Conservation (phyloP, 2,329 filamentous ascomycete species). For the Thyridium curvatum region DNA sequence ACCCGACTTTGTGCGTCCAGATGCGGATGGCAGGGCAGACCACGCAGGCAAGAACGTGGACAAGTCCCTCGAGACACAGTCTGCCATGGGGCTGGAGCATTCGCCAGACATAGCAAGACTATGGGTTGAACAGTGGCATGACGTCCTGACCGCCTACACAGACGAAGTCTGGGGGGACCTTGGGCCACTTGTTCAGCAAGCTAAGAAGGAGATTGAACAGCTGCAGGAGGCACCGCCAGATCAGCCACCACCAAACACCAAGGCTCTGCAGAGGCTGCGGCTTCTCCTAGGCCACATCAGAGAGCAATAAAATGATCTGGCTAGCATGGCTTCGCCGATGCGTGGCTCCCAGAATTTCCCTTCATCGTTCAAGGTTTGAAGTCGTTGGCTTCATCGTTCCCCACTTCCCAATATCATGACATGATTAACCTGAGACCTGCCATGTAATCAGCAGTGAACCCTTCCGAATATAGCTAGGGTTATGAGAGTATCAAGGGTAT, state of each 20-base stretch:
- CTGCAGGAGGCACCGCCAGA: constrained; percentile 19
- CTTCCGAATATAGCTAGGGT: too few relatives aligned
- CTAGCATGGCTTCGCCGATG: too few relatives aligned
- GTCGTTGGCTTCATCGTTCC: too few relatives aligned
- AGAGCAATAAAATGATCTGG: too few relatives aligned
- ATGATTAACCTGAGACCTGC: too few relatives aligned
- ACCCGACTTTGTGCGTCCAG: constrained; percentile 31
- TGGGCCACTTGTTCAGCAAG: constrained; percentile 47
- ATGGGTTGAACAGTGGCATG: constrained; percentile 51
- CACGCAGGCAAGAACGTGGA: constrained; percentile 2
- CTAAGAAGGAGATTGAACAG: constrained; percentile 46
- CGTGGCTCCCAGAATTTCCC: too few relatives aligned
- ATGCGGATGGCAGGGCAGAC: constrained; percentile 7
- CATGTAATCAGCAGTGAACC: too few relatives aligned
- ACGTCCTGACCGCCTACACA: constrained; percentile 49
- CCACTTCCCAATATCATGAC: too few relatives aligned
- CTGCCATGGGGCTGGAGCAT: constrained; percentile 32
- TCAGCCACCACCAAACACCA: constrained; percentile 17
- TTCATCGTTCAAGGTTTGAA: too few relatives aligned
- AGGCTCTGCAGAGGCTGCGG: constrained; percentile 29
- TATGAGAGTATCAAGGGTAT: too few relatives aligned
- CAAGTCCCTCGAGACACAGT: constrained; percentile 4
- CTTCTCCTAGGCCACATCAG: constrained; percentile 33
- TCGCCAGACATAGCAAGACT: constrained; percentile 26
- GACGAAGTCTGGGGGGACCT: constrained; percentile 67